Percentiles rank a stretch among this genome's conserved stretches.
Evolutionary conservation across 2,329 filamentous ascomycete genomes (phyloP).

Genomic region (Nothophaeocryptopus gaeumannii): DNA sequence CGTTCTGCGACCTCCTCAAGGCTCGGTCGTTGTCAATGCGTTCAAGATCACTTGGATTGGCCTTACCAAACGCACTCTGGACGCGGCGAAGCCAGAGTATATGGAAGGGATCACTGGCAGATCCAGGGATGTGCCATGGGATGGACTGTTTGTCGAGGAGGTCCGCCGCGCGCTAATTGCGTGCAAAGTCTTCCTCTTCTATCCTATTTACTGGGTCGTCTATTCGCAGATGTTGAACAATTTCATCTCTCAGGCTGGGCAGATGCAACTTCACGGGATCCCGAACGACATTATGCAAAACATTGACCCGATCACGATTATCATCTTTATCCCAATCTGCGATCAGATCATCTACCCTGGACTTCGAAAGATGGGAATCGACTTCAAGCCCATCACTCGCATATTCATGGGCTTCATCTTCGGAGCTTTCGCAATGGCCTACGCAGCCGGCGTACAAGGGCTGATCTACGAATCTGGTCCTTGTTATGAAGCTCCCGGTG

Average conservation of each 20-base stretch:
- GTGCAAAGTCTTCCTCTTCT: conserved; percentile 63
- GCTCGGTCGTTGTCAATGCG: conserved; percentile 64
- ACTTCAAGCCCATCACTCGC: conserved; percentile 49
- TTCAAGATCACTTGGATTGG: conserved; percentile 60
- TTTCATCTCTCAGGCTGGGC: conserved; percentile 43
- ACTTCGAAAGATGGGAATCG: conserved; percentile 32
- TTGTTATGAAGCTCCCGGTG: conserved; percentile 37
- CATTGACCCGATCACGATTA: conserved; percentile 41
- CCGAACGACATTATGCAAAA: conserved; percentile 46
- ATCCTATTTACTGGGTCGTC: conserved; percentile 58
- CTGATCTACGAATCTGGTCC: conserved; percentile 55
- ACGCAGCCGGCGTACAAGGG: conserved; percentile 55
- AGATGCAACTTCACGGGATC: conserved; percentile 44
- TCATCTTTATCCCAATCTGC: conserved; percentile 46
- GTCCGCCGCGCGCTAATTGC: conserved; percentile 62
- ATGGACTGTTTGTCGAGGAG: conserved; percentile 76
- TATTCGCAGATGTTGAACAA: conserved; percentile 51
- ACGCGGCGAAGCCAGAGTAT: conserved; percentile 63
- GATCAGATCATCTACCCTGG: conserved; percentile 43
- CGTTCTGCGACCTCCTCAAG: conserved; percentile 62
- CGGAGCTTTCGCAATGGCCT: conserved; percentile 51
- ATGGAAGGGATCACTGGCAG: conserved; percentile 55
- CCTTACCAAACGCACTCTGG: conserved; percentile 35
- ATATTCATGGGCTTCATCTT: conserved; percentile 53
- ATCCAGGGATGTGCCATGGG: conserved; percentile 71